These are phyloP conservation scores for Astragalus glycyphyllos DNA, from an alignment of 306 rosid species.

Conservation along the genomic window DNA sequence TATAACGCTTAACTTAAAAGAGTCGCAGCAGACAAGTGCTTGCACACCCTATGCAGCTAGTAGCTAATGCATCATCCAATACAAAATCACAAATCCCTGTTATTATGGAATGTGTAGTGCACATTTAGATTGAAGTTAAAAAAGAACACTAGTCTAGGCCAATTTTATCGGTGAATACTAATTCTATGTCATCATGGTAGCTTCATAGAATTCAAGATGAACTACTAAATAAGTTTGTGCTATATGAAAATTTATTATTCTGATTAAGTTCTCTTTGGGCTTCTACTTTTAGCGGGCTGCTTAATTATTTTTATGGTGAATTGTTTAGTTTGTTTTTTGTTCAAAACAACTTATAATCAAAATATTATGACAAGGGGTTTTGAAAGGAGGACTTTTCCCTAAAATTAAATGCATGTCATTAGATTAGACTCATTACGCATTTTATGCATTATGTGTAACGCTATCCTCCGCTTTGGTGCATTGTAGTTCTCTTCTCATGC, in stretches of 20 bases:
- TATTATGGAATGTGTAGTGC: not conserved
- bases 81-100: constrained; percentile 16
- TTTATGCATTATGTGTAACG: too few relatives aligned
- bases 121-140: constrained; percentile 4
- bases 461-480: too few relatives aligned
- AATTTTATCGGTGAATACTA: not conserved
- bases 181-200: not conserved
- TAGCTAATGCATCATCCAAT: not conserved
- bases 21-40: not conserved
- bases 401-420: too few relatives aligned
- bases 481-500: constrained; percentile 37
- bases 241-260: not conserved
- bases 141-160: constrained; percentile 4
- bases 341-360: not conserved
- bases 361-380: not conserved
- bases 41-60: too few relatives aligned
- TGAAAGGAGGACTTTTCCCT: not conserved
- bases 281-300: not conserved
- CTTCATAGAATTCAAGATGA: not conserved
- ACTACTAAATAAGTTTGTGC: not conserved
- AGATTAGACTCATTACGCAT: too few relatives aligned
- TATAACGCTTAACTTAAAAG: not conserved
- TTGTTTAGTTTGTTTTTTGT: not conserved
- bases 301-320: constrained; percentile 16
- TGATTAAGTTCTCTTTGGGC: constrained; percentile 1